Conservation (phyloP, 2,329 filamentous ascomycete species). For the Colletotrichum ledebouriae region DNA sequence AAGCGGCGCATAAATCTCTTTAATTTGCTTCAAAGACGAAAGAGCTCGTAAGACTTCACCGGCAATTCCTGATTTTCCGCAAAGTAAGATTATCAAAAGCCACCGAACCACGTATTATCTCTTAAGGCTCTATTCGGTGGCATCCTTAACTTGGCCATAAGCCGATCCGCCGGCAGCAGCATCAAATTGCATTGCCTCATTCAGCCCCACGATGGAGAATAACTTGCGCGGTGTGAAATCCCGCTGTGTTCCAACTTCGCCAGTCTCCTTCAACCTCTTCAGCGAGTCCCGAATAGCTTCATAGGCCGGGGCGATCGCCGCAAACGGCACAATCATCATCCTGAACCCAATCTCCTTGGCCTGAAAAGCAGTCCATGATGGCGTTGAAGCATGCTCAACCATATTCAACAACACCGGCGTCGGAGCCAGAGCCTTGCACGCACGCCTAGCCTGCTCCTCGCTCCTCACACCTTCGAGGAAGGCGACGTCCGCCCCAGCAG, state of each 20-base stretch:
- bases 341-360: constrained; percentile 69
- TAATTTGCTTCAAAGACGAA: too few relatives aligned
- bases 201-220: constrained; percentile 66
- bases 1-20: too few relatives aligned
- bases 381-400: constrained; percentile 68
- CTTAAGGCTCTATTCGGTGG: not conserved
- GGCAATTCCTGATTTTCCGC: too few relatives aligned
- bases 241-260: constrained; percentile 54
- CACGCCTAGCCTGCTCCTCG: constrained; percentile 61
- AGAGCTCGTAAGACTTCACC: too few relatives aligned
- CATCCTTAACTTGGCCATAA: constrained; percentile 35
- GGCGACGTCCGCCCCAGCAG: constrained; percentile 69
- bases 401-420: constrained; percentile 69
- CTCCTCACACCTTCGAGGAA: constrained; percentile 71
- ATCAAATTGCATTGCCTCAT: constrained; percentile 65
- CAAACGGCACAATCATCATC: constrained; percentile 70
- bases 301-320: constrained; percentile 62
- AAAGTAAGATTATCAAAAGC: not conserved
- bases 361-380: constrained; percentile 64
- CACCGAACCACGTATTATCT: not conserved
- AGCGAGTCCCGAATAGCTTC: constrained; percentile 56
- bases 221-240: constrained; percentile 61
- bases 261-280: constrained; percentile 53
- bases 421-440: constrained; percentile 61
- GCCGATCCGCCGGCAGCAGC: constrained; percentile 36